Base-by-base conservation (phyloP, 2,329 filamentous ascomycete genomes). In the Aspergillus cejpii region DNA sequence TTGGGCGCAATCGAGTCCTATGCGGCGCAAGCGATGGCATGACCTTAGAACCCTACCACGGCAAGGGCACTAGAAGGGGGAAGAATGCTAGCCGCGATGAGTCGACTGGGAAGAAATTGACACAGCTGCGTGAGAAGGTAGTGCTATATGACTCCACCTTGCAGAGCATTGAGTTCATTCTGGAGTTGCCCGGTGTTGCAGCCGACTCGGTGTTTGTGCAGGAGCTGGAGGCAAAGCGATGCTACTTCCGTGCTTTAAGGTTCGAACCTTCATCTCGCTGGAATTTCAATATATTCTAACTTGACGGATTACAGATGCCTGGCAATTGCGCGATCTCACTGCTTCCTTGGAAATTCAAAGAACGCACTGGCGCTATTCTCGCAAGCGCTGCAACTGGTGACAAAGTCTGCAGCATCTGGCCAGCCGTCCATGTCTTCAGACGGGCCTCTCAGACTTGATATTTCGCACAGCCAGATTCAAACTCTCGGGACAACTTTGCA, bases 131-230 rank as follows among this genome's bases (percentile, higher is more conserved):
- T 60, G 91, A 97, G 64, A 84, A 87, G 57, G 81, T 87, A 11
- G 90, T 91, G 2, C 74, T 98, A 1, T 97, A 96, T 63, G 89
- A 96, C 63, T 87, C 88, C 19, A 94, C 85, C 6, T 70, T 96
- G 19, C 87, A 96, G 67, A 96, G 88, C 66, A 74, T 98, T 48
- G 86, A 96, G 53, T 87, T 89, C 3, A 82, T 96, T 64, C 87
- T 85, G 57, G 88, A 95, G 48, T 76, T 98, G 11, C 85, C 89
- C 2, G 92, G 92, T 66, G 86, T 96, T 14, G 88, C 88, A 27
- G 85, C 88, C 33, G 92, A 98, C 59, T 77, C 81, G 31, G 74
- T 71, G 12, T 85, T 98, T 53, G 74, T 89, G 3, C 71, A 77
- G 37, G 87, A 92, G 63, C 73, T 98, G n/a, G 80, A 87, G 44